Conservation (phyloP, 495 filamentous ascomycete genomes). For the Talaromyces adpressus region DNA sequence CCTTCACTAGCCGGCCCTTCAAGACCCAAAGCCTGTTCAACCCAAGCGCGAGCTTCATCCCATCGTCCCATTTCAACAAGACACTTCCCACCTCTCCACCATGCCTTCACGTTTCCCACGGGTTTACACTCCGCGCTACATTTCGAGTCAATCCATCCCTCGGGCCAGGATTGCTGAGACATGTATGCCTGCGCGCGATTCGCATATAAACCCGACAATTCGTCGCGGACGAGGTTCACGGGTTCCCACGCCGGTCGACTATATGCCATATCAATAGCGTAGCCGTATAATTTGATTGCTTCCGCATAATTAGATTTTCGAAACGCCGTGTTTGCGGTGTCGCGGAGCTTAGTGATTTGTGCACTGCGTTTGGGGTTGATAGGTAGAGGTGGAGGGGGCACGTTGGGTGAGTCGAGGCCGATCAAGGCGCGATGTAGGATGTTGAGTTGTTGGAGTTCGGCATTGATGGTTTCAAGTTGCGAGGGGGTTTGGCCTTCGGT, state of each 20-base stretch:
- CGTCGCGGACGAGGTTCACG: slow-evolving; percentile 69
- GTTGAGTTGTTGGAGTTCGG: slow-evolving; percentile 68
- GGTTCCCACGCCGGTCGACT: slow-evolving; percentile 84
- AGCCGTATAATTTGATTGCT: slow-evolving; percentile 72
- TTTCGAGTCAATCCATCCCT: slow-evolving; percentile 78
- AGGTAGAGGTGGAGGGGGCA: slow-evolving; percentile 73
- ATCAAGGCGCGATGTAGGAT: slow-evolving; percentile 65
- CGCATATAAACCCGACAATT: slow-evolving; percentile 67
- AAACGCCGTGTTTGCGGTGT: slow-evolving; percentile 74
- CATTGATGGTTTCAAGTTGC: slow-evolving; percentile 38
- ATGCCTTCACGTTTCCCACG: slow-evolving; percentile 83
- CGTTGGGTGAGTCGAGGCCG: slow-evolving; percentile 40
- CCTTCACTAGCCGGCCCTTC: slow-evolving; percentile 63
- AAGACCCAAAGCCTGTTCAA: slow-evolving; percentile 70
- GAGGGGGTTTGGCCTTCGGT: slow-evolving; percentile 35
- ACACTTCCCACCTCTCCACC: slow-evolving; percentile 79
- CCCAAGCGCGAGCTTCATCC: slow-evolving; percentile 72
- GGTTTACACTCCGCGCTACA: slow-evolving; percentile 83
- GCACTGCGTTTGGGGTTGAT: slow-evolving; percentile 80
- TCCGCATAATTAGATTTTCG: slow-evolving; percentile 67
- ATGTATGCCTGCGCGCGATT: slow-evolving; percentile 92
- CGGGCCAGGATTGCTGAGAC: slow-evolving; percentile 68
- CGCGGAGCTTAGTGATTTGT: slow-evolving; percentile 84
- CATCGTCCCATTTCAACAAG: slow-evolving; percentile 84
- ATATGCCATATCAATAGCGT: slow-evolving; percentile 82